Conservation (phyloP, 345 rosid species). For the Aegle marmelos region DNA sequence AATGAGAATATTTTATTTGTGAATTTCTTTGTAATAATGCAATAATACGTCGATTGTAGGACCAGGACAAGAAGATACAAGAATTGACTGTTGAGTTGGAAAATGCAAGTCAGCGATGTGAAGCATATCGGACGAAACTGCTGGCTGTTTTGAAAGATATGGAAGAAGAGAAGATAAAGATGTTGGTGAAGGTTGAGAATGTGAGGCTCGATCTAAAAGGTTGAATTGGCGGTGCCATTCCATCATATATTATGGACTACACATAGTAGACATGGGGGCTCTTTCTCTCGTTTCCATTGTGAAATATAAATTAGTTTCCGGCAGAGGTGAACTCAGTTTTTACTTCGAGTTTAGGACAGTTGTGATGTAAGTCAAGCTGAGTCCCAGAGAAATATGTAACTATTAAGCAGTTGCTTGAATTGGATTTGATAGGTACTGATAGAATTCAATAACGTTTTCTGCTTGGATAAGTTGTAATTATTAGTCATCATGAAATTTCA, state of each 20-base stretch:
- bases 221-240: neutral
- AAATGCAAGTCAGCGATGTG: constrained; percentile 21
- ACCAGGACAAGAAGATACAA: constrained; percentile 24
- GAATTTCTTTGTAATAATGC: neutral
- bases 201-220: constrained; percentile 23
- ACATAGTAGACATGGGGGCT: neutral
- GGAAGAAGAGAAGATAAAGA: constrained; percentile 32
- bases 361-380: neutral
- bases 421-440: neutral
- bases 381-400: neutral
- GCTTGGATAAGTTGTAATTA: neutral
- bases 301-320: neutral
- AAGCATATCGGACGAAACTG: constrained; percentile 27
- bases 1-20: neutral
- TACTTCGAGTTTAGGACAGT: neutral
- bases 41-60: constrained; percentile 5
- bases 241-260: neutral
- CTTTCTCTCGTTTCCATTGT: neutral
- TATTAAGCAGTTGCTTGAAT: neutral
- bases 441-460: neutral
- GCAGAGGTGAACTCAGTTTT: neutral
- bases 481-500: neutral
- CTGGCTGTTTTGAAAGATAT: constrained; percentile 20
- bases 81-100: constrained; percentile 25
- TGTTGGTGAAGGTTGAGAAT: constrained; percentile 27